phyloP scores from a whole-genome alignment of 495 filamentous ascomycete genomes.

The Hypoxylon fuscum region DNA sequence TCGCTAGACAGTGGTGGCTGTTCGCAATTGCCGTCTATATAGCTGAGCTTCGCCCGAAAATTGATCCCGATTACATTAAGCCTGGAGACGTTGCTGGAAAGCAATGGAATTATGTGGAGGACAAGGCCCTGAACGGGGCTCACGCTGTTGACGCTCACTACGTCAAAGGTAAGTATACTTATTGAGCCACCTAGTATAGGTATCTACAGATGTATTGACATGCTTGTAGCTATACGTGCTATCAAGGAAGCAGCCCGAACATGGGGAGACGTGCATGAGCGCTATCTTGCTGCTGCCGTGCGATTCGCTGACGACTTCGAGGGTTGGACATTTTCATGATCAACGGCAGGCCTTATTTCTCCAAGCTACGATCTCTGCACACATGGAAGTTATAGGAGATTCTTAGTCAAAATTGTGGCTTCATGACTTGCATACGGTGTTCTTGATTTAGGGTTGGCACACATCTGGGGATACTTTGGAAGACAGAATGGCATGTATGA shows the following conservation, averaged over 20 bases:
- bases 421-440: too few relatives aligned
- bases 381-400: too few relatives aligned
- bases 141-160: conserved; percentile 79
- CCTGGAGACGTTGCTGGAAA: conserved; percentile 68
- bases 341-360: background rate
- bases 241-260: conserved; percentile 78
- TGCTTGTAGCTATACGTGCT: conserved; percentile 67
- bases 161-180: conserved; percentile 68
- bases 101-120: conserved; percentile 78
- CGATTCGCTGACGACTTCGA: conserved; percentile 81
- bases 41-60: conserved; percentile 72
- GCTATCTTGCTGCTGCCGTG: conserved; percentile 80
- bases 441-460: too few relatives aligned
- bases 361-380: too few relatives aligned
- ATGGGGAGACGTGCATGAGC: conserved; percentile 83
- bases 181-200: background rate
- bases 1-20: conserved; percentile 90
- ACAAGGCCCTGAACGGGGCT: conserved; percentile 70
- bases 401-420: too few relatives aligned
- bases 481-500: too few relatives aligned
- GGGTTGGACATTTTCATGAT: conserved; percentile 65
- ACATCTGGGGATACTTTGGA: too few relatives aligned
- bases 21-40: conserved; percentile 81
- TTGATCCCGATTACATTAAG: conserved; percentile 70
- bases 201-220: conserved; percentile 25